Evolutionary conservation across 1,284 basidiomycete species (phyloP).

Genomic region (Mixia osmundae): DNA sequence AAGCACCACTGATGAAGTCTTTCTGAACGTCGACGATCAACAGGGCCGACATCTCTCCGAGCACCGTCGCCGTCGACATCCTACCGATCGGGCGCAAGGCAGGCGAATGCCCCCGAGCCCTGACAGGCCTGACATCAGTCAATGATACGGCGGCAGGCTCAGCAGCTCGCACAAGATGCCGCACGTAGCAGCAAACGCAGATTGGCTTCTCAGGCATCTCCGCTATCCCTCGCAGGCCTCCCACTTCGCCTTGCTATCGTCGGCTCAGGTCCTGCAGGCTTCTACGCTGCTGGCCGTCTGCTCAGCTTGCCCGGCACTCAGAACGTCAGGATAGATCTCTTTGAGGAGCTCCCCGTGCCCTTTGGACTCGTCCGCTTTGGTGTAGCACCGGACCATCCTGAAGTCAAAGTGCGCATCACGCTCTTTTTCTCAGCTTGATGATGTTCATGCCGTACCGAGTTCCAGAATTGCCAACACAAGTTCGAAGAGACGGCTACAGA

Average conservation of each 20-base stretch:
- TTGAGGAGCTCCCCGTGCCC: slow-evolving; percentile 78
- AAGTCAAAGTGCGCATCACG: slow-evolving; percentile 54
- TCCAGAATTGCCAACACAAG: slow-evolving; percentile 85
- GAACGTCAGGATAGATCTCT: slow-evolving; percentile 52
- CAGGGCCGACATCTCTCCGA: too few species aligned
- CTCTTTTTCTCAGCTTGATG: neutral
- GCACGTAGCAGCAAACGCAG: too few species aligned
- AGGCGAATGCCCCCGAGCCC: too few species aligned
- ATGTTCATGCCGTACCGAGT: slow-evolving; percentile 1
- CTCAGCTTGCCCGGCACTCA: slow-evolving; percentile 31
- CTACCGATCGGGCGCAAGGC: too few species aligned
- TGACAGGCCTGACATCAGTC: too few species aligned
- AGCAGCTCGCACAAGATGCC: too few species aligned
- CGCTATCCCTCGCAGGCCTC: slow-evolving; percentile 1
- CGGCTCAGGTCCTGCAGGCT: slow-evolving; percentile 78
- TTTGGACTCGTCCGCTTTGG: slow-evolving; percentile 89
- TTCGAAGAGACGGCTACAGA: slow-evolving; percentile 58
- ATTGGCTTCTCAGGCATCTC: neutral
- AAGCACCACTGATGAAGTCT: too few species aligned
- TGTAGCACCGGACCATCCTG: slow-evolving; percentile 94
- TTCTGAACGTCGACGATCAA: too few species aligned
- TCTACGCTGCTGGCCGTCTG: slow-evolving; percentile 72
- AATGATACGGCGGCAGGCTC: too few species aligned
- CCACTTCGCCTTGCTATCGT: slow-evolving; percentile 47
- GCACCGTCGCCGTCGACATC: too few species aligned